Percentiles rank a stretch among this genome's conserved stretches.
phyloP scores from a whole-genome alignment of 108 stramenopile species.

The Discostella pseudostelligera region DNA sequence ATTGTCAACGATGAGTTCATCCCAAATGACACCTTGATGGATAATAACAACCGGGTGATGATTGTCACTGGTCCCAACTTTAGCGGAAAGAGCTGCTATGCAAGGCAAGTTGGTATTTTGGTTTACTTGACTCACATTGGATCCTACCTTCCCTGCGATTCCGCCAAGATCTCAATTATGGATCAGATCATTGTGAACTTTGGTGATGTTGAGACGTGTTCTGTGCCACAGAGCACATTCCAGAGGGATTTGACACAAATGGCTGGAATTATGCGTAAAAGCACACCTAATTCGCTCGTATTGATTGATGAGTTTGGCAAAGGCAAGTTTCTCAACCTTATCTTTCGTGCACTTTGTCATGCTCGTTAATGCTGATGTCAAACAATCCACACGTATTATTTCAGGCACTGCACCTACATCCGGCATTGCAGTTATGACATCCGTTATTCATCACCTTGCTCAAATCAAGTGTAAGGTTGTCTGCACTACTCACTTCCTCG shows the following conservation, averaged over 20 bases:
- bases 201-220: conserved; percentile 86
- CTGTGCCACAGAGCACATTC: conserved; percentile 92
- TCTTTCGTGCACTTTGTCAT: neutral
- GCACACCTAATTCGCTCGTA: conserved; percentile 79
- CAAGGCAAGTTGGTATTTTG: conserved; percentile 81
- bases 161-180: conserved; percentile 82
- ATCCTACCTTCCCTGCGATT: conserved; percentile 83
- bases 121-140: conserved; percentile 95
- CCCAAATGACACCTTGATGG: conserved; percentile 83
- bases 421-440: conserved; percentile 89
- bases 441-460: conserved; percentile 72
- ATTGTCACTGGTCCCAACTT: conserved; percentile 94
- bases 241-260: conserved; percentile 92
- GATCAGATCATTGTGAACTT: conserved; percentile 91
- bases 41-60: conserved; percentile 60
- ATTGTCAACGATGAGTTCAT: conserved; percentile 87
- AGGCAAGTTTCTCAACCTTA: conserved; percentile 42
- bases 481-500: conserved; percentile 93
- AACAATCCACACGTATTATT: neutral
- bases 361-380: neutral
- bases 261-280: conserved; percentile 64
- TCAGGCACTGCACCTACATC: conserved; percentile 86
- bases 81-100: conserved; percentile 93
- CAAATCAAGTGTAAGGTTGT: conserved; percentile 69
- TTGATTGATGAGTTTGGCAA: conserved; percentile 98